Evolutionary conservation across 108 stramenopile genomes (phyloP).

Genomic region (Nitzschia sp.): DNA sequence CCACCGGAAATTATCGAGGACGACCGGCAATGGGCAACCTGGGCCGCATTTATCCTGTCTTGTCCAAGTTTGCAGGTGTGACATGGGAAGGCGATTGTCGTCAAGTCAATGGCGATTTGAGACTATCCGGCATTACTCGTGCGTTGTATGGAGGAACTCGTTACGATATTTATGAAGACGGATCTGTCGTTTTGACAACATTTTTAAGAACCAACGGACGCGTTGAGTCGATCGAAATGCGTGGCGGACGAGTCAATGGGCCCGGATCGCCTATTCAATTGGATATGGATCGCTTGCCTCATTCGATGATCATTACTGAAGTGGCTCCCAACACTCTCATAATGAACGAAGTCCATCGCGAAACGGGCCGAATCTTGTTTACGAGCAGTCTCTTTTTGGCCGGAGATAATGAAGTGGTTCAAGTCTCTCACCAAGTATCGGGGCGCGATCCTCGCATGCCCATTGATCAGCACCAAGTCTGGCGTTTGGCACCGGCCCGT

Average conservation of each 20-base stretch:
- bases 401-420: constrained; percentile 21
- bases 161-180: constrained; percentile 5
- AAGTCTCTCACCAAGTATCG: constrained; percentile 30
- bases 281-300: constrained; percentile 14
- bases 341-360: constrained; percentile 33
- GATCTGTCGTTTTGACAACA: not conserved
- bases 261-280: not conserved
- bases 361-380: constrained; percentile 26
- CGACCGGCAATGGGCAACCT: not conserved
- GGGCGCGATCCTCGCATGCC: constrained; percentile 9
- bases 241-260: not conserved
- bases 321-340: constrained; percentile 34
- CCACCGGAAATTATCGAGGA: not conserved
- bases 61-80: constrained; percentile 31
- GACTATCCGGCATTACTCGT: not conserved
- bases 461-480: not conserved
- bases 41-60: constrained; percentile 23
- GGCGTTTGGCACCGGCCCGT: not conserved
- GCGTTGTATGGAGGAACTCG: not conserved
- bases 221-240: not conserved
- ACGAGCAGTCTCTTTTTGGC: constrained; percentile 33
- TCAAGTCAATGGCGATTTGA: constrained; percentile 24
- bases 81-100: constrained; percentile 32
- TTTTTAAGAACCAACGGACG: not conserved
- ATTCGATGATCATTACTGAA: constrained; percentile 32